These are phyloP conservation scores for Beauveria varroae DNA, from an alignment of 2,329 filamentous ascomycete species.

Conservation along the genomic window DNA sequence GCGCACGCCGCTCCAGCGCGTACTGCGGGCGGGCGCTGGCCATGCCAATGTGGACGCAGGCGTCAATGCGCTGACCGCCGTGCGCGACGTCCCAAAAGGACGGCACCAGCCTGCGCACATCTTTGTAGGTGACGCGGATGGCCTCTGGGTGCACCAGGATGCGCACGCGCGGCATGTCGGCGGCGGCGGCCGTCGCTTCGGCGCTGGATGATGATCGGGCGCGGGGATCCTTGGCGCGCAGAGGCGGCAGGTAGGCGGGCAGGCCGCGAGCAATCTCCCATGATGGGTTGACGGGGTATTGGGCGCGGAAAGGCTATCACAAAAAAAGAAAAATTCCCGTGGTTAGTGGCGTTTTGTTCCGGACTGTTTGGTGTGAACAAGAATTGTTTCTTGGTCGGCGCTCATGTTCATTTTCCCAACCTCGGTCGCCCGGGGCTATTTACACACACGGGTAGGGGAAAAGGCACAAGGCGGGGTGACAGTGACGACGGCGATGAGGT, in stretches of 20 bases:
- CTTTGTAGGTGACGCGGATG: slow-evolving; percentile 63
- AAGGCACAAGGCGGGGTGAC: not conserved
- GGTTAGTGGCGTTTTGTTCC: not conserved
- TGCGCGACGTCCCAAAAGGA: slow-evolving; percentile 43
- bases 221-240: slow-evolving; percentile 33
- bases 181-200: not conserved
- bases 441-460: no score
- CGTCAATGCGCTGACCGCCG: slow-evolving; percentile 41
- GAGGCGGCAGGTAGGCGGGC: slow-evolving; percentile 53
- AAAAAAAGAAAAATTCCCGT: not conserved
- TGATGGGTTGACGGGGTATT: slow-evolving; percentile 69
- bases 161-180: slow-evolving; percentile 41
- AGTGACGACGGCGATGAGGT: not conserved
- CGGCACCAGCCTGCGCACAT: slow-evolving; percentile 57
- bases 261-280: slow-evolving; percentile 68
- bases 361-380: not conserved
- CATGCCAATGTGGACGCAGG: slow-evolving; percentile 75
- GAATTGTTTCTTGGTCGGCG: not conserved
- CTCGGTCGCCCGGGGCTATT: not conserved
- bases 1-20: slow-evolving; percentile 61
- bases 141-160: slow-evolving; percentile 59
- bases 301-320: slow-evolving; percentile 63
- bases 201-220: slow-evolving; percentile 13
- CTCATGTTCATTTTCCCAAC: not conserved
- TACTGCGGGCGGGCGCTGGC: slow-evolving; percentile 59